Conservation (phyloP, 1,284 basidiomycete species). For the Apiotrichum gamsii region DNA sequence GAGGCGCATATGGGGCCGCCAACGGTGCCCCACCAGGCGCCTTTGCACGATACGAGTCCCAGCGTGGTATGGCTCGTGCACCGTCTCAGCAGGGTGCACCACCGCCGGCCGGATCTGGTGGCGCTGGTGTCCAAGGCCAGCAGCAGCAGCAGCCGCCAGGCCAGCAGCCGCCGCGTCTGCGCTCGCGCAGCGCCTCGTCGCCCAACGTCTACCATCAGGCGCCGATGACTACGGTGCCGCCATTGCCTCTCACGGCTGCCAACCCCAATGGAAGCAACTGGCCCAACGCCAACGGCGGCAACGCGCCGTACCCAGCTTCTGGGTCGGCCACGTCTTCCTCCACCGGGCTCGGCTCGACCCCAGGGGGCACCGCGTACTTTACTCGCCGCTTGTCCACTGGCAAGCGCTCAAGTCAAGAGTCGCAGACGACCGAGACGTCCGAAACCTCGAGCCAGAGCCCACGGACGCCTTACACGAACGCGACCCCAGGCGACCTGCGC, state of each 20-base stretch:
- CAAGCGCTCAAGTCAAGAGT: slow-evolving; percentile 38
- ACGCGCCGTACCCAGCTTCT: slow-evolving; percentile 8
- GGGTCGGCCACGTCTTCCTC: slow-evolving; percentile 24
- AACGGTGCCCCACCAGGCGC: slow-evolving; percentile 4
- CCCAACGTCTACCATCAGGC: slow-evolving; percentile 49
- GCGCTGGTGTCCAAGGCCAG: background rate
- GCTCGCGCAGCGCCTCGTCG: slow-evolving; percentile 48
- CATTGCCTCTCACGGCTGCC: slow-evolving; percentile 15
- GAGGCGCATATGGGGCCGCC: background rate
- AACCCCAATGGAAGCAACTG: slow-evolving; percentile 4
- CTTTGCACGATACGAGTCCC: slow-evolving; percentile 20
- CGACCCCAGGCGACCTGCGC: slow-evolving; percentile 51
- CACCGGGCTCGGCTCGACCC: slow-evolving; percentile 21
- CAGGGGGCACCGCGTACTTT: slow-evolving; percentile 38
- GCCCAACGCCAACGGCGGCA: slow-evolving; percentile 7
- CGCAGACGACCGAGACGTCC: slow-evolving; percentile 44
- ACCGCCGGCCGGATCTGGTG: no score
- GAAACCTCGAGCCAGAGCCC: slow-evolving; percentile 43
- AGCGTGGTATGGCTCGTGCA: slow-evolving; percentile 33
- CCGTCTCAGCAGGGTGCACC: no score
- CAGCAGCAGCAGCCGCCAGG: slow-evolving; percentile 14
- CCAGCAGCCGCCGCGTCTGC: slow-evolving; percentile 39
- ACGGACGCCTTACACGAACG: slow-evolving; percentile 51
- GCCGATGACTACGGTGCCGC: slow-evolving; percentile 18
- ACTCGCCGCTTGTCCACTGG: slow-evolving; percentile 30